These are phyloP conservation scores for Retiboletus flavoniger DNA, from an alignment of 1,284 basidiomycete genomes.

Conservation along the genomic window DNA sequence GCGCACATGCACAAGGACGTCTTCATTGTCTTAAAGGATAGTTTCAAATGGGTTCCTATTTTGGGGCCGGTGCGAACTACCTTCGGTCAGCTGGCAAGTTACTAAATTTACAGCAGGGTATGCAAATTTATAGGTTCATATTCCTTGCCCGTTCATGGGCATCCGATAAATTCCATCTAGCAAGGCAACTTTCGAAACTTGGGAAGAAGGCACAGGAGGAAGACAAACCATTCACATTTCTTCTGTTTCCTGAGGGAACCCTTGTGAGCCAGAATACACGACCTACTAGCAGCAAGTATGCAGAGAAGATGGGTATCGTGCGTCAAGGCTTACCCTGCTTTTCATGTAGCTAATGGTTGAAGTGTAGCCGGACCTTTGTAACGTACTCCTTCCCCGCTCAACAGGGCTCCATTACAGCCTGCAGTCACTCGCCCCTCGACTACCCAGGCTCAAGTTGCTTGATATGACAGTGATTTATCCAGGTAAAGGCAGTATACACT, in stretches of 20 bases:
- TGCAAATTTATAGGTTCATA: slow-evolving; percentile 93
- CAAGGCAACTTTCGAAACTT: slow-evolving; percentile 54
- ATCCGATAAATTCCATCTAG: slow-evolving; percentile 69
- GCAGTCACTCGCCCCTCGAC: slow-evolving; percentile 74
- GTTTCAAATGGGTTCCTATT: slow-evolving; percentile 84
- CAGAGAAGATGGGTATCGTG: slow-evolving; percentile 79
- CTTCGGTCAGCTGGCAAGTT: not conserved
- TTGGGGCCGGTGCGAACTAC: slow-evolving; percentile 74
- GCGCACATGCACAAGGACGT: slow-evolving; percentile 71
- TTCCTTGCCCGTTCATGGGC: slow-evolving; percentile 87
- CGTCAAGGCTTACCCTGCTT: slow-evolving; percentile 35
- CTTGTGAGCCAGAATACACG: slow-evolving; percentile 82
- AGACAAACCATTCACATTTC: slow-evolving; percentile 73
- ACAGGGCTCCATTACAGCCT: slow-evolving; percentile 88
- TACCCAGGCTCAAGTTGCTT: slow-evolving; percentile 79
- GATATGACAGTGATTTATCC: slow-evolving; percentile 91
- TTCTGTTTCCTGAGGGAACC: slow-evolving; percentile 93
- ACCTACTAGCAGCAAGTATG: slow-evolving; percentile 80
- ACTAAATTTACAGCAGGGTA: slow-evolving; percentile 51
- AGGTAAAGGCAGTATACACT: slow-evolving; percentile 43
- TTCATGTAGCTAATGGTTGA: slow-evolving; percentile 8
- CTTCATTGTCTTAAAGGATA: slow-evolving; percentile 88
- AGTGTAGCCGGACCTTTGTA: slow-evolving; percentile 70
- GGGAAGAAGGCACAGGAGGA: slow-evolving; percentile 60
- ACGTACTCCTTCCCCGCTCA: slow-evolving; percentile 84